Evolutionary conservation across 495 filamentous ascomycete species (phyloP).

Genomic region (Aspergillus nanangensis): DNA sequence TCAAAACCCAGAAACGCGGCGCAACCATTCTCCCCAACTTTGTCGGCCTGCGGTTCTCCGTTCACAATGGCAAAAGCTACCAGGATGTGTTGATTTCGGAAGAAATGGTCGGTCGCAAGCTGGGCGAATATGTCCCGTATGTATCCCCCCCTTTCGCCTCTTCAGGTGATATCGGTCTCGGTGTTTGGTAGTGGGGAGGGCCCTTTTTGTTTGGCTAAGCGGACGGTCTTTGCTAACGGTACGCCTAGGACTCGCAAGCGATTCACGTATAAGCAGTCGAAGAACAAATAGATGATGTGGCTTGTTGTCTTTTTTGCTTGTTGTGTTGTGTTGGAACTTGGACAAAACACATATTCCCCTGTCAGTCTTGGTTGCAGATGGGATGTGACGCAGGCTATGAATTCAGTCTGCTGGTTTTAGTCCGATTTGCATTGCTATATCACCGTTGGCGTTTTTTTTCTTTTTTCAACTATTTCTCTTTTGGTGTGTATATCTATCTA

Average conservation of each 20-base stretch:
- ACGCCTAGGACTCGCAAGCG: slow-evolving; percentile 72
- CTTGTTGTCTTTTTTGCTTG: slow-evolving; percentile 7
- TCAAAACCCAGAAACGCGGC: slow-evolving; percentile 81
- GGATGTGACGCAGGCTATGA: no score
- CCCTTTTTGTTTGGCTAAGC: neutral
- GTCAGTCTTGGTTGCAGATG: no score
- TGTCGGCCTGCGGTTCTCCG: slow-evolving; percentile 86
- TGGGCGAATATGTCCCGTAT: slow-evolving; percentile 91
- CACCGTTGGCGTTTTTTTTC: neutral
- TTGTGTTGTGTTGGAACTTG: slow-evolving; percentile 7
- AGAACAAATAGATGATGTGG: slow-evolving; percentile 56
- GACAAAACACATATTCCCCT: no score
- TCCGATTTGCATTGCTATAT: neutral
- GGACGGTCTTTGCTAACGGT: neutral
- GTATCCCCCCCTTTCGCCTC: slow-evolving; percentile 29
- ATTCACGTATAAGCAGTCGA: slow-evolving; percentile 76
- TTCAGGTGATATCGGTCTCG: neutral
- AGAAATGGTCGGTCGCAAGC: slow-evolving; percentile 97
- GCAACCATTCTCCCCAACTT: slow-evolving; percentile 97
- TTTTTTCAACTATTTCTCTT: neutral
- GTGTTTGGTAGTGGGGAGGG: neutral
- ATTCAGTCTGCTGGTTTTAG: no score
- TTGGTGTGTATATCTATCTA: neutral
- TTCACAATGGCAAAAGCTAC: slow-evolving; percentile 95
- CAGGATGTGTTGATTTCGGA: slow-evolving; percentile 85